Evolutionary conservation across 179 eudicot genomes (phyloP).

Genomic region (Corrigiola litoralis): DNA sequence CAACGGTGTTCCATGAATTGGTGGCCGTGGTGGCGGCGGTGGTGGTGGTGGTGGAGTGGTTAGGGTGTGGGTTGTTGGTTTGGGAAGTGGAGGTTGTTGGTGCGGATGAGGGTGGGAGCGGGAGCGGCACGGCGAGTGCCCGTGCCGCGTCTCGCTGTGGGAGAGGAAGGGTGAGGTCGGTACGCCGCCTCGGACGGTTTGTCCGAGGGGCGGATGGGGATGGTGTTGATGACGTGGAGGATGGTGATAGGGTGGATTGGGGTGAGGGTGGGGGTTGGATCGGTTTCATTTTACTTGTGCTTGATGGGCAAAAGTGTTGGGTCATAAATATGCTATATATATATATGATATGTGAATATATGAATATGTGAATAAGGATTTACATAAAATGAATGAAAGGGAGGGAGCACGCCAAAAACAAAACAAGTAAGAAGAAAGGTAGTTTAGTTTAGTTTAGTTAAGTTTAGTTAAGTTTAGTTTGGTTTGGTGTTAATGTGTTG

Average conservation of each 20-base stretch:
- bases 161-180: slow-evolving; percentile 49
- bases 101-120: slow-evolving; percentile 43
- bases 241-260: not conserved
- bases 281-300: slow-evolving; percentile 27
- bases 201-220: not conserved
- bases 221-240: not conserved
- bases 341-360: not conserved
- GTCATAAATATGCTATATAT: not conserved
- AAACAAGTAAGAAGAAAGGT: too few species aligned
- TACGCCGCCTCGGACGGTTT: slow-evolving; percentile 39
- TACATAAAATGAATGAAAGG: too few species aligned
- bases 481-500: not conserved
- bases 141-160: slow-evolving; percentile 44
- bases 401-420: too few species aligned
- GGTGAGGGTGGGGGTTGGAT: slow-evolving; percentile 29
- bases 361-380: not conserved
- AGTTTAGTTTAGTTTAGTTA: too few species aligned
- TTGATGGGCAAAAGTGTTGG: not conserved
- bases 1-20: slow-evolving; percentile 9
- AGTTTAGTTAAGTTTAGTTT: too few species aligned
- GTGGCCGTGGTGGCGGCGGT: not conserved
- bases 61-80: too few species aligned
- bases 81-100: slow-evolving; percentile 8
- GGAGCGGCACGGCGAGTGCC: slow-evolving; percentile 58
- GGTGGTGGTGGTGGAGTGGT: slow-evolving; percentile 18